phyloP scores from a whole-genome alignment of 2,329 filamentous ascomycete species.

The Aspergillus latus region DNA sequence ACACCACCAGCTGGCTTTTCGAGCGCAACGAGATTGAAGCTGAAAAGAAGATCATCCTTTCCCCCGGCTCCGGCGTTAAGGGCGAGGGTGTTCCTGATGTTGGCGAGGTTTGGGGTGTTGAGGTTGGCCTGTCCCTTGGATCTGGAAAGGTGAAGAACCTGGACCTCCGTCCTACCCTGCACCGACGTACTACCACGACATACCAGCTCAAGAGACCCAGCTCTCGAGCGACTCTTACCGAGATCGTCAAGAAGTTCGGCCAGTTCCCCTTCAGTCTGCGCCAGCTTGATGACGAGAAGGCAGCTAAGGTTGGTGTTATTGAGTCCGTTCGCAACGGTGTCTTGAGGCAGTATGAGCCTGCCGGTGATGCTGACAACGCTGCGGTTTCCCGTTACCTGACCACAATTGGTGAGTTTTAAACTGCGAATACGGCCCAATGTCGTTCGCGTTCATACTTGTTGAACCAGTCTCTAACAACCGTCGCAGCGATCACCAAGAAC shows the following conservation, averaged over 20 bases:
- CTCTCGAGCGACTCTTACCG: constrained; percentile 86
- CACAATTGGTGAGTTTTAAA: constrained; percentile 74
- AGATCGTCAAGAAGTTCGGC: constrained; percentile 96
- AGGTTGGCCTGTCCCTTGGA: constrained; percentile 88
- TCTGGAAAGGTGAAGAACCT: constrained; percentile 93
- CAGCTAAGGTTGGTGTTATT: constrained; percentile 91
- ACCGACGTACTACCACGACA: constrained; percentile 87
- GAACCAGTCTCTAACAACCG: constrained; percentile 11
- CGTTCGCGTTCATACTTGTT: not conserved
- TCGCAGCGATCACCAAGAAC: constrained; percentile 91
- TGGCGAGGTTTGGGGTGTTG: constrained; percentile 95
- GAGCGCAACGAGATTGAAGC: constrained; percentile 97
- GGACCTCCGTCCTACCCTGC: constrained; percentile 82
- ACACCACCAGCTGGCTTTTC: constrained; percentile 96
- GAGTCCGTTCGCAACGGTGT: constrained; percentile 94
- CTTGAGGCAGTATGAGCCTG: constrained; percentile 92
- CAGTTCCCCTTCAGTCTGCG: constrained; percentile 97
- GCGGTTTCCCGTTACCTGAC: constrained; percentile 84
- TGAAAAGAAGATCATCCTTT: constrained; percentile 95
- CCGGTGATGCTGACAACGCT: constrained; percentile 86
- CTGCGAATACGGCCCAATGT: not conserved
- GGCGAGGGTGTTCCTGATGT: constrained; percentile 87
- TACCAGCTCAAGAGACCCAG: constrained; percentile 93
- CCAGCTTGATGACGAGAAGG: constrained; percentile 93
- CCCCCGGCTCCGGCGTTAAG: constrained; percentile 76